These are phyloP conservation scores for Lippia alba DNA, from an alignment of 305 asterid species.

Conservation along the genomic window DNA sequence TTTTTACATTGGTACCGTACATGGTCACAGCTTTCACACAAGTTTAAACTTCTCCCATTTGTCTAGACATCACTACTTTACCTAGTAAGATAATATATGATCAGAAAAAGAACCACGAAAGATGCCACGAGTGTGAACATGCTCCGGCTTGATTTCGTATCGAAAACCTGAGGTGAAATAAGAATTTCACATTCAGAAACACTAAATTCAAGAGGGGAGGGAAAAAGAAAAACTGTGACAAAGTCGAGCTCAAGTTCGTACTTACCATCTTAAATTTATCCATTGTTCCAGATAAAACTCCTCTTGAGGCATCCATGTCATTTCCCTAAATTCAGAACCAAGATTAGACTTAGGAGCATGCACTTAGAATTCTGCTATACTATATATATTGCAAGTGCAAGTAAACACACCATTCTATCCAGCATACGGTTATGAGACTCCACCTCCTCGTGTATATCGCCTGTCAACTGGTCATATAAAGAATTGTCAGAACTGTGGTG, in stretches of 20 bases:
- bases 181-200: constrained; percentile 1
- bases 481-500: constrained; percentile 20
- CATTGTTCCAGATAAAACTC: constrained; percentile 92
- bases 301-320: constrained; percentile 97
- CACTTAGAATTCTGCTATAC: neutral
- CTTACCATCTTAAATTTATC: constrained; percentile 92
- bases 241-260: constrained; percentile 15
- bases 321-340: constrained; percentile 61
- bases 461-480: constrained; percentile 65
- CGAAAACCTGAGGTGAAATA: constrained; percentile 66
- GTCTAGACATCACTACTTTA: constrained; percentile 40
- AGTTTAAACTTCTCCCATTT: constrained; percentile 21
- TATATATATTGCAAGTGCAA: neutral
- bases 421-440: constrained; percentile 82
- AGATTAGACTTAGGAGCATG: constrained; percentile 15
- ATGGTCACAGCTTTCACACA: constrained; percentile 32
- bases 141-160: constrained; percentile 88
- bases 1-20: constrained; percentile 32
- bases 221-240: neutral
- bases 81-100: constrained; percentile 86
- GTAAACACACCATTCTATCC: constrained; percentile 79
- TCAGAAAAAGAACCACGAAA: constrained; percentile 77
- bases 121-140: constrained; percentile 87
- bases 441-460: constrained; percentile 92
- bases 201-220: neutral